A percentile compares a stretch with the other conserved stretches of the same genome.
Conservation (phyloP, 768 basidiomycete genomes). For the Phylloporus scabripes region DNA sequence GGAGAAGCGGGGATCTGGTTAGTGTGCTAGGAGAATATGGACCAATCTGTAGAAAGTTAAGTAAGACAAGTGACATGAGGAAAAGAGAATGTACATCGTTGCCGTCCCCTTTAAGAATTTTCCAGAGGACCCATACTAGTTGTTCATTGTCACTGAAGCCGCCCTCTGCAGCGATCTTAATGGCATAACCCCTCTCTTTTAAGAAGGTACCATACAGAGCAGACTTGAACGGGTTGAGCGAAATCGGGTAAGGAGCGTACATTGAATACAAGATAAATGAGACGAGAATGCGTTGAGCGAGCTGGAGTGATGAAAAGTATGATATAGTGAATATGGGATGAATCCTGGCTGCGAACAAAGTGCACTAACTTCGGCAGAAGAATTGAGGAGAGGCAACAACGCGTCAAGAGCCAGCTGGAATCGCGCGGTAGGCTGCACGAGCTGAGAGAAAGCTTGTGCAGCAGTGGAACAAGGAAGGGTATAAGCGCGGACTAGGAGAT, state of each 20-base stretch:
- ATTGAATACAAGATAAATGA: conserved; percentile 76
- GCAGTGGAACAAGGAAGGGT: conserved; percentile 72
- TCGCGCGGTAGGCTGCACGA: conserved; percentile 69
- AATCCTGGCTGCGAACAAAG: conserved; percentile 7
- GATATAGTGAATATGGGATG: conserved; percentile 15
- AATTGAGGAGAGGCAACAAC: conserved; percentile 65
- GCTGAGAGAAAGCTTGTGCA: conserved; percentile 67
- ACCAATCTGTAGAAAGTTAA: conserved; percentile 52
- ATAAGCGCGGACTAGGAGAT: conserved; percentile 61
- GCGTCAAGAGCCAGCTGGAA: conserved; percentile 84
- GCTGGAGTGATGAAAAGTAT: conserved; percentile 34
- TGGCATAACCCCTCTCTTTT: conserved; percentile 61
- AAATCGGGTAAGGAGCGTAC: conserved; percentile 74
- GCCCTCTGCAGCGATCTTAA: conserved; percentile 41
- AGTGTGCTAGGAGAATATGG: conserved; percentile 74
- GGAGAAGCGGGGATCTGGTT: conserved; percentile 68
- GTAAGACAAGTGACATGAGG: not conserved
- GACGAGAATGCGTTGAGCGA: conserved; percentile 69
- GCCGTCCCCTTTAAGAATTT: conserved; percentile 78
- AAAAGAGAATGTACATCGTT: conserved; percentile 50
- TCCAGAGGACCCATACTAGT: conserved; percentile 83
- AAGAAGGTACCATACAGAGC: conserved; percentile 62
- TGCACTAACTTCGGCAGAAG: conserved; percentile 48
- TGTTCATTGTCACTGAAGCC: conserved; percentile 63
- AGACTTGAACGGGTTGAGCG: conserved; percentile 78